Evolutionary conservation across 306 rosid genomes (phyloP), one percentile per base, ranked within the genome.

Genomic region (Trifolium dubium): DNA sequence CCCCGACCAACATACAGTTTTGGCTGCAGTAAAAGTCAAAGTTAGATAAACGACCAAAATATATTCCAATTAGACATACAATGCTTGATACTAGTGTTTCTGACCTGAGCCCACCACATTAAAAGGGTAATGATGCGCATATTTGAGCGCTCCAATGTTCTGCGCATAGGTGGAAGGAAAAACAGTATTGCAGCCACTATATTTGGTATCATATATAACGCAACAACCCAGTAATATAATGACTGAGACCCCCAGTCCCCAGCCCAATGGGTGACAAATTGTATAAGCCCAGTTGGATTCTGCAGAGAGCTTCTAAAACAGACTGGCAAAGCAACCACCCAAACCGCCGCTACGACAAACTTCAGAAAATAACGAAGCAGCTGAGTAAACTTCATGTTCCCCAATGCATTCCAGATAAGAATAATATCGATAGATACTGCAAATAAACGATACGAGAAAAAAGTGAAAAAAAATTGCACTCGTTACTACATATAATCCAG

Each of bases 61-160:
- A 74, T 43, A 83, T 39, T 31, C 62, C 71, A 14, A 60, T 54
- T 44, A 40, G 59, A 56, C 15, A 63, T 32, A 47, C 5, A 73
- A 74, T 35, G 12, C 64, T 47, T 54, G 40, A 50, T 34, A 64
- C 34, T 49, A 56, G 78, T 71, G 66, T 49, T 79, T 15, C 91
- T 87, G 69, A 85, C 99, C 95, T 92, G 99, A 85, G 97, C 88
- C 99, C 99, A 95, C 99, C 99, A 92, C 96, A 88, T 90, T 34
- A 90, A 40, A 66, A 95, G 81, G 69, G 96, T 88, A 80, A 90
- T 6, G 64, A 88, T 69, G 75, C 83, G 74, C 82, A 72, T 77
- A 69, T 95, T 90, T 53, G 99, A 92, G 54, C 93, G 88, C 85
- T 95, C 99, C 88, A 92, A 51, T 61, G 30, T 69, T 72, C 89